Evolutionary conservation across 169 alveolate species (phyloP), one percentile per base, ranked within the genome.

Genomic region (Plasmodium billcollinsi): DNA sequence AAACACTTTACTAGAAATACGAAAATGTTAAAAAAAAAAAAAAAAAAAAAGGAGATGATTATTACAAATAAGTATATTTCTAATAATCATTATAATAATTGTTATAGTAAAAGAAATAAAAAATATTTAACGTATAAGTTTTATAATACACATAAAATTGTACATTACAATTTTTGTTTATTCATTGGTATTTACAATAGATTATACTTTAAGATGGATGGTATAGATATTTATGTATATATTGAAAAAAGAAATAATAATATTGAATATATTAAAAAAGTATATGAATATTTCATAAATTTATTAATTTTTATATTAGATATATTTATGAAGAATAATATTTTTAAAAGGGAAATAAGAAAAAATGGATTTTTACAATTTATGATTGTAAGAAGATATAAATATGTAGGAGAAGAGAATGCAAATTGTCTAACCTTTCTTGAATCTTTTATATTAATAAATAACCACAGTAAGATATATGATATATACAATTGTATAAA

Each of bases 361-460:
- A 71, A 78, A 58, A 66, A 59, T 65, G 54, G 14, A 15, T 78
- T 78, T 43, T 52, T 78, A 21, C 89, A 78, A 70, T 78, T 63
- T 21, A 78, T 78, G 39, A 8, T 78, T n/a, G 12, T 65, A 45
- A 78, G 29, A 43, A 78, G 45, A 24, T 78, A 78, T 39, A 78
- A 78, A 43, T 78, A 78, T 29, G 71, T 52, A 33, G 89, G 89
- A 12, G 89, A 78, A 54, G 89, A 78, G 47, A 78, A 78, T 24
- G 21, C 47, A 59, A 78, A 78, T 15, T 78, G 89, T 50, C 18
- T 78, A 8, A 78, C 89, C 1, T 49, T 78, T 54, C 66, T 78
- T 7, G 26, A 21, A 15, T 26, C 78, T 1, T 2, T 78, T 39
- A 58, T 78, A 29, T 15, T 2, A 70, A 59, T 67, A 12, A 61